Base-by-base conservation (phyloP, 768 basidiomycete genomes). In the Auriscalpium vulgare region DNA sequence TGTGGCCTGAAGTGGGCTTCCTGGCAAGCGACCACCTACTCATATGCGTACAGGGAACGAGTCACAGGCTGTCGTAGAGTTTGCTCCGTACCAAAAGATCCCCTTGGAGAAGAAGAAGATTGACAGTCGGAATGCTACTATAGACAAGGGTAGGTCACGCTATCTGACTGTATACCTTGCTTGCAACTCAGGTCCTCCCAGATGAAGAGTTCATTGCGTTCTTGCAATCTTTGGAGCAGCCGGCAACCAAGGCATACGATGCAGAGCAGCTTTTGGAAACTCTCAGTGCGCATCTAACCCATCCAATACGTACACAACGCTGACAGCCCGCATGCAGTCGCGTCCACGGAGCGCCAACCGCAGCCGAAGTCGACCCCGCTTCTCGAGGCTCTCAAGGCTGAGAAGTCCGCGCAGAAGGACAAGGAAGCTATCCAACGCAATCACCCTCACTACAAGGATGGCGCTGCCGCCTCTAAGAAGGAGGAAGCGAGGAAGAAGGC, bases 341-440 rank as follows among this genome's bases (percentile, higher is more conserved):
- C 86, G 0, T 78, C 86, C 3, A 76, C 75, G 10, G 84, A 84
- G 60, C 76, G 80, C 1, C 71, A 78, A 0, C 74, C 80, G 1
- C 76, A 73, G 46, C 88, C 90, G 2, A 94, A 85, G 60, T 87
- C 88, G 0, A 97, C 95, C 0, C 95, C 95, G 0, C 80, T 98
- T 19, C 82, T 99, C 48, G 95, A 95, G 66, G 91, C 94, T 1
- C 83, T 98, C 59, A 91, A 92, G 61, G 88, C 90, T 0, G 87
- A 91, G 68, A 88, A 86, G 65, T 77, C 69, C 36, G 73, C 73
- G 0, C 80, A 82, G 63, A 85, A 80, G 63, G 89, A 88, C 66
- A 90, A 84, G 64, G 84, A 86, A 62, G 72, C 81, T 34, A 88
- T 85, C 56, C 72, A 84, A 36, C 81, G 85, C 40, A 87, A 83